Percentiles rank a stretch among this genome's conserved stretches.
Evolutionary conservation across 768 basidiomycete genomes (phyloP).

Genomic region (Brasilioporus rufonigricans): DNA sequence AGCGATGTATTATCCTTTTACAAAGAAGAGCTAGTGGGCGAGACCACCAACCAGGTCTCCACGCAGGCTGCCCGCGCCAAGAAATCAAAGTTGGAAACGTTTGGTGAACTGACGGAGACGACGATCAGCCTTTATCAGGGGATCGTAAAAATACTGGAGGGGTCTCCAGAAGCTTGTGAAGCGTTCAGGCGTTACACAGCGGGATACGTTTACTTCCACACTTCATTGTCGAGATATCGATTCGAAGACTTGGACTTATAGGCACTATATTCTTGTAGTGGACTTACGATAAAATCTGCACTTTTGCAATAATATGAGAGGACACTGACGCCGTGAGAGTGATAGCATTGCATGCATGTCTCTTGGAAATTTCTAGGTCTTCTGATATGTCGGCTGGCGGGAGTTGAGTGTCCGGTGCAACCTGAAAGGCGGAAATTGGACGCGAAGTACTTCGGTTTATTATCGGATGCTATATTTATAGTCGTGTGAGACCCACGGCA

Average conservation of each 20-base stretch:
- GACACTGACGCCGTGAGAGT: too few relatives aligned
- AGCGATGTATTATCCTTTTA: slow-evolving; percentile 43
- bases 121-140: slow-evolving; percentile 24
- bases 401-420: too few relatives aligned
- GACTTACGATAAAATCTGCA: too few relatives aligned
- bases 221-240: slow-evolving; percentile 24
- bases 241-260: slow-evolving; percentile 22
- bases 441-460: too few relatives aligned
- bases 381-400: too few relatives aligned
- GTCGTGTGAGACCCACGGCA: too few relatives aligned
- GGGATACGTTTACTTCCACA: slow-evolving; percentile 32
- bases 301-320: too few relatives aligned
- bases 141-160: slow-evolving; percentile 25
- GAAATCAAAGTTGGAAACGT: slow-evolving; percentile 27
- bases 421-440: too few relatives aligned
- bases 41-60: slow-evolving; percentile 36
- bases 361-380: too few relatives aligned
- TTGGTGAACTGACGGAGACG: slow-evolving; percentile 23
- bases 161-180: slow-evolving; percentile 15
- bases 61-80: slow-evolving; percentile 25
- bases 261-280: too few relatives aligned
- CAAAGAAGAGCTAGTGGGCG: slow-evolving; percentile 35
- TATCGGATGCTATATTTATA: too few relatives aligned
- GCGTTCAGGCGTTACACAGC: slow-evolving; percentile 15
- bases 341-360: too few relatives aligned